Evolutionary conservation across 78 protist species (phyloP).

Genomic region (Dictyostelium purpureum): DNA sequence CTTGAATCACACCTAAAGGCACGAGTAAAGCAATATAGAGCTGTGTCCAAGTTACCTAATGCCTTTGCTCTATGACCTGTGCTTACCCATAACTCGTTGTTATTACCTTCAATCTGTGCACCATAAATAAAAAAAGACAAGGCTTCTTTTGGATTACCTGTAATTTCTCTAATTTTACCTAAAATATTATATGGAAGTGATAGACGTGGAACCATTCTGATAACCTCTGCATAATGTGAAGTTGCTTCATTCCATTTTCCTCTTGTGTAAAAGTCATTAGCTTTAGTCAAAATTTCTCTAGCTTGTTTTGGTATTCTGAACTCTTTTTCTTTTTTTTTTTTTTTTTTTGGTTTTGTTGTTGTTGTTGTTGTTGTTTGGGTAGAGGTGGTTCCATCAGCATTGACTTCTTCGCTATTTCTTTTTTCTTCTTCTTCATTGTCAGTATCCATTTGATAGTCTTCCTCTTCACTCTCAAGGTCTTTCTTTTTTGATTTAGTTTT

Average conservation of each 20-base stretch:
- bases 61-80: background rate
- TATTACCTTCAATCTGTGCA: slow-evolving; percentile 1
- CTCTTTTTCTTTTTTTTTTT: background rate
- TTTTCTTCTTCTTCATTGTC: no score
- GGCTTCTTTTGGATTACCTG: slow-evolving; percentile 4
- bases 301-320: slow-evolving; percentile 3
- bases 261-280: background rate
- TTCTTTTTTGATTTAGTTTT: background rate
- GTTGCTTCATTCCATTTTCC: slow-evolving; percentile 4
- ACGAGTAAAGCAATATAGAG: background rate
- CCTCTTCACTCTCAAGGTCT: no score
- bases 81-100: slow-evolving; percentile 2
- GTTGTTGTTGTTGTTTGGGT: background rate
- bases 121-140: background rate
- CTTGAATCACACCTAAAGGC: background rate
- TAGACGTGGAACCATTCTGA: slow-evolving; percentile 26
- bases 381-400: background rate
- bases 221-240: slow-evolving; percentile 4
- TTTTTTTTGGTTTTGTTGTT: background rate
- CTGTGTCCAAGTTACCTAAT: background rate
- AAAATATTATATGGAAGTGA: slow-evolving; percentile 14
- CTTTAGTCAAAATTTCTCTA: background rate
- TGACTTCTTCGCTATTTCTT: background rate
- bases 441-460: background rate
- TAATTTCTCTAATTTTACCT: background rate